Evolutionary conservation across 2,329 filamentous ascomycete species (phyloP).

Genomic region (Xylaria sp.): DNA sequence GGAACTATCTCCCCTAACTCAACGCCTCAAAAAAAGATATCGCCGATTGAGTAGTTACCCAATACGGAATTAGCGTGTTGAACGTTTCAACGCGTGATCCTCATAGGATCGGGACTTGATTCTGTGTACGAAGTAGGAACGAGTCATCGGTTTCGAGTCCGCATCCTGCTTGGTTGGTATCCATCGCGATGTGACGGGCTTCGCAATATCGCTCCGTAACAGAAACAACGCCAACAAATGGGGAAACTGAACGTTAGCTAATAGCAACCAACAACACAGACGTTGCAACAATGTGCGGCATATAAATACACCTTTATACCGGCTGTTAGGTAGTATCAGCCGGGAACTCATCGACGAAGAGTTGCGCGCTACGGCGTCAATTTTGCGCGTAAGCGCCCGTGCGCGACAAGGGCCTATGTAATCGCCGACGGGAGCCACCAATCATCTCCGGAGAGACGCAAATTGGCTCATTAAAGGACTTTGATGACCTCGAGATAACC

Average conservation of each 20-base stretch:
- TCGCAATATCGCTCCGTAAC: neutral
- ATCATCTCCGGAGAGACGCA: conserved; percentile 4
- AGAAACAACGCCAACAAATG: neutral
- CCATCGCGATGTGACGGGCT: neutral
- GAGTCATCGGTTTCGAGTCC: neutral
- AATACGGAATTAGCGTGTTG: neutral
- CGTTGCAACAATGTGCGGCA: too few relatives aligned
- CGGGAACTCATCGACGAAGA: neutral
- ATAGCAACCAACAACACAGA: neutral
- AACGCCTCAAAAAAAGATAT: too few relatives aligned
- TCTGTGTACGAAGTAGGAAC: neutral
- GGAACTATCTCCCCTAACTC: too few relatives aligned
- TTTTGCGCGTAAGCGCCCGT: conserved; percentile 14
- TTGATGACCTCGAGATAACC: conserved; percentile 6
- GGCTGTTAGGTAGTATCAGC: too few relatives aligned
- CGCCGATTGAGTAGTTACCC: too few relatives aligned
- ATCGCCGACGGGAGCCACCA: conserved; percentile 12
- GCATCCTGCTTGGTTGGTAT: neutral
- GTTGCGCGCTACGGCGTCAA: conserved; percentile 10
- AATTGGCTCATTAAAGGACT: conserved; percentile 3
- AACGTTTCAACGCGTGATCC: conserved; percentile 7
- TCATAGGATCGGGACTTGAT: neutral
- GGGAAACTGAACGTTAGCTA: neutral
- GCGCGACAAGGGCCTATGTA: conserved; percentile 3
- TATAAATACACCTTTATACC: too few relatives aligned